These are phyloP conservation scores for Xylaria intraflava DNA, from an alignment of 495 filamentous ascomycete species.

Conservation along the genomic window DNA sequence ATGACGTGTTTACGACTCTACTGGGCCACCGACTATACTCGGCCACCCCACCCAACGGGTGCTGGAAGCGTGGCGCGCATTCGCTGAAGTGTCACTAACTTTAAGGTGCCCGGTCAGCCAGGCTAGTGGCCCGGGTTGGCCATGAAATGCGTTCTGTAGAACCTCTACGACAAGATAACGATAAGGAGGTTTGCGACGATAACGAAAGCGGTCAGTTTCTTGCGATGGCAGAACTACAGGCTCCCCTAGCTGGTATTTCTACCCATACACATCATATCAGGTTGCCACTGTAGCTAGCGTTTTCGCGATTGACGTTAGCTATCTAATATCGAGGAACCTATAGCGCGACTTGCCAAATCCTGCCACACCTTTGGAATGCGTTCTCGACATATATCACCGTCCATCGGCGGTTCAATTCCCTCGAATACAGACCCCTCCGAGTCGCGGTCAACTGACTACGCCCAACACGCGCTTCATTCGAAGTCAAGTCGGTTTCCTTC, in stretches of 20 bases:
- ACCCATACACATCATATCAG: background rate
- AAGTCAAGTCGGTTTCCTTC: conserved; percentile 13
- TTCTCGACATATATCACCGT: conserved; percentile 44
- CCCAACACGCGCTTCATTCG: conserved; percentile 36
- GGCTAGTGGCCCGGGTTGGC: background rate
- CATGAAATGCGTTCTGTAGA: no score
- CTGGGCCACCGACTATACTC: no score
- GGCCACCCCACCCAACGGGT: no score
- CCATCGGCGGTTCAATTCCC: conserved; percentile 8
- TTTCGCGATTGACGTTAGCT: no score
- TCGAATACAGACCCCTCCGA: conserved; percentile 4
- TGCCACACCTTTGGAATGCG: conserved; percentile 42
- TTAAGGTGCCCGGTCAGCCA: no score
- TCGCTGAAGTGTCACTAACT: no score
- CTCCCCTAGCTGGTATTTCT: background rate
- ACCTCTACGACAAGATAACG: background rate
- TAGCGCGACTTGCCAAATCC: no score
- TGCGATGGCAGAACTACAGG: conserved; percentile 17
- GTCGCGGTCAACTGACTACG: conserved; percentile 29
- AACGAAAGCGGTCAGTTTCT: conserved; percentile 26
- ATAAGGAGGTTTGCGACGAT: conserved; percentile 9
- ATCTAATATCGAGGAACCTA: background rate
- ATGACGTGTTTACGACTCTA: no score
- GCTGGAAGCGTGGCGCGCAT: no score
- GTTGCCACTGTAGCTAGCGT: background rate